Evolutionary conservation across 768 basidiomycete species (phyloP), one percentile per base, ranked within the genome.

Genomic region (Rhizopogon vinicolor): DNA sequence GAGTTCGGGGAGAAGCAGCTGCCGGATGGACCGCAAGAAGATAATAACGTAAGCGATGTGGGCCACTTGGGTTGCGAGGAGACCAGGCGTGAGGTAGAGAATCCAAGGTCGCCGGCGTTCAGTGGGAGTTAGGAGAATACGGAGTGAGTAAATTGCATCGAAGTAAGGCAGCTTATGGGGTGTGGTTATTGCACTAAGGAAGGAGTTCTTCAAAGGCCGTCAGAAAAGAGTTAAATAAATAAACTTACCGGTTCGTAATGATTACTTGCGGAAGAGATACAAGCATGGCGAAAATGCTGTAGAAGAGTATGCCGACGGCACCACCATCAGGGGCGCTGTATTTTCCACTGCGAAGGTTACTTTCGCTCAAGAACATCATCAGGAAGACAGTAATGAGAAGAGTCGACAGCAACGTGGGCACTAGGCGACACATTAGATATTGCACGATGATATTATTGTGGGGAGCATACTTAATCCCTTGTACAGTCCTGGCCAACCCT

Each of bases 21-120:
- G 58, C n/a, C 79, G 71, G 31, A 81, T 55, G 5, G 71, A 63
- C 35, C 75, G 68, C 33, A 80, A 63, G 33, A 77, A 68, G 28
- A 82, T 63, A 42, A 79, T 71, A 37, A 75, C 65, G 53, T 79
- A 83, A 9, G 68, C 60, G 13, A 83, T 69, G 55, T 80, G 79
- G 18, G 74, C 52, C 5, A 78, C 59, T 44, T 81, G 70, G 0
- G 76, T 69, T 3, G 71, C 63, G 39, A 83, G 70, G 41, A 86
- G 71, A 14, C 83, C 91, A 0, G 91, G 91, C 1, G 91, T 92
- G 41, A 89, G 62, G 66, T 91, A 93, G 43, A 93, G 67, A 40
- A 86, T 77, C 90, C 90, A 93, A 3, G 90, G 91, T 9, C 79
- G 79, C 29, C 81, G 79, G 51, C 85, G 82, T 67, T 93, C 91